These are phyloP conservation scores for Melaleuca quinquenervia DNA, from an alignment of 345 rosid species.

Conservation along the genomic window DNA sequence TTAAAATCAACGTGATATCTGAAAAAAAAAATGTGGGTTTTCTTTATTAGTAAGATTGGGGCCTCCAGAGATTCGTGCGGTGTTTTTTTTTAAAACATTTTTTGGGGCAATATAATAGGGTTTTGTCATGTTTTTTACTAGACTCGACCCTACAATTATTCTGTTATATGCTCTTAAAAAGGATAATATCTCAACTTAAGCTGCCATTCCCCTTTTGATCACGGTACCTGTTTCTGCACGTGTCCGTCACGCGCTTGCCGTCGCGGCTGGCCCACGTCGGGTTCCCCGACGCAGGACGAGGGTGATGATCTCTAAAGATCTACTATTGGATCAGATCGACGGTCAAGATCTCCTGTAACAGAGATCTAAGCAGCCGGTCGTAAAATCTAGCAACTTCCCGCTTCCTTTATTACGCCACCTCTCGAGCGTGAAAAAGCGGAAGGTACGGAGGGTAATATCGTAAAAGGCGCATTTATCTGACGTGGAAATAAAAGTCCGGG, in stretches of 20 bases:
- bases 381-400: neutral
- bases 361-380: neutral
- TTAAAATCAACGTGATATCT: accelerated
- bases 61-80: accelerated
- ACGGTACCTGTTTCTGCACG: neutral
- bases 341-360: neutral
- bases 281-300: neutral
- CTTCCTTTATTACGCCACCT: neutral
- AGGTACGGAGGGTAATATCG: neutral
- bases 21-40: accelerated
- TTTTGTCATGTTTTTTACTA: neutral
- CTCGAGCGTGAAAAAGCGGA: too few relatives aligned
- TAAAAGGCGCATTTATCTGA: neutral
- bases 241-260: neutral
- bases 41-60: accelerated
- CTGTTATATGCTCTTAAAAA: neutral
- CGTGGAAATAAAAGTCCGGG: neutral
- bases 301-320: neutral
- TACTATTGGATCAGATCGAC: neutral
- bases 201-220: neutral
- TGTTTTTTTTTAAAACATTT: neutral
- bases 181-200: neutral
- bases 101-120: too few relatives aligned
- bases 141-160: neutral
- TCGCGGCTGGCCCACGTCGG: neutral